Evolutionary conservation across 2,329 filamentous ascomycete species (phyloP), one percentile per base, ranked within the genome.

Genomic region (Sclerotiophoma versabilis): DNA sequence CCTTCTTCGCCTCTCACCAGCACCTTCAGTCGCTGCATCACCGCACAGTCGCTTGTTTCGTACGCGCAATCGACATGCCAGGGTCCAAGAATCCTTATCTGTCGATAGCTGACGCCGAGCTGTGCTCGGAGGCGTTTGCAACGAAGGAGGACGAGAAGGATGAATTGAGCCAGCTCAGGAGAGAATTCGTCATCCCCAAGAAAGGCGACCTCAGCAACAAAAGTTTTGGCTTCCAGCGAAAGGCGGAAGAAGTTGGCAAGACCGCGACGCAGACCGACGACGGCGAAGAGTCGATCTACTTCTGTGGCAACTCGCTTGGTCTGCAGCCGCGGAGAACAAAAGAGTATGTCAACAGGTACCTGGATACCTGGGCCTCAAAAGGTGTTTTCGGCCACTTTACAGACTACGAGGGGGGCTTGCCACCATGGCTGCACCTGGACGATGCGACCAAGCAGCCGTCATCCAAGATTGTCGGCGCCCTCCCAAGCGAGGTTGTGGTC

Each of bases 241-340:
- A 46, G 14, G 20, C 50, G 27, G 26, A 49, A 22, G 30, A 33
- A n/a, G 27, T 46, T 29, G 10, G 41, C 60, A 17, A 65, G 12
- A 63, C 79, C n/a, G 46, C 65, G 23, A 26, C 38, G 26, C 39
- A 27, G 6, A 7, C 26, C 38, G 26, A 30, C 20, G 53, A 57
- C 9, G 36, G 53, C 29, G 76, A 80, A 23, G 76, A 78, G 41
- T 84, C 82, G 54, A 87, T 91, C 54, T 97, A 96, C 75, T 87
- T 97, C 59, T 93, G 92, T 62, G 93, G 93, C 51, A 96, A 96
- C 78, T 96, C 92, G 0, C 83, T 96, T 1, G 92, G 92, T 30
- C 84, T 93, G 4, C 92, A 96, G 73, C 92, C 93, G 37, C 86
- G 84, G 58, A 83, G 83, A 12, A 87, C 88, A 0, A 80, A 83